Evolutionary conservation across 2,329 filamentous ascomycete genomes (phyloP).

Genomic region (Penicillium decumbens): DNA sequence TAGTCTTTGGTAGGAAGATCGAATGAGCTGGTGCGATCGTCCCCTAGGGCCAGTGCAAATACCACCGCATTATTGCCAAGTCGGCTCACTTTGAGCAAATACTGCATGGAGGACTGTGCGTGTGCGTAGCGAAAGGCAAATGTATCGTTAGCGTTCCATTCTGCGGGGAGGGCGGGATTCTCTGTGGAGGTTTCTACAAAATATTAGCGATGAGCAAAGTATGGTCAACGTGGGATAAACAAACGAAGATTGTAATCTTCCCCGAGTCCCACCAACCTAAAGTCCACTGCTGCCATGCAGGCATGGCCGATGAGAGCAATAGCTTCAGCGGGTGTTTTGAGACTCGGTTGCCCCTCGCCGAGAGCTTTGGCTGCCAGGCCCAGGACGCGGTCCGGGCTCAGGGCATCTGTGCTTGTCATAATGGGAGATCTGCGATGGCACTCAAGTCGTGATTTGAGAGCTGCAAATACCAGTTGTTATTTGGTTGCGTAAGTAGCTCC

Average conservation of each 20-base stretch:
- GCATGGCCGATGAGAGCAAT: conserved; percentile 80
- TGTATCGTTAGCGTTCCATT: conserved; percentile 72
- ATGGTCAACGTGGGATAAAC: not conserved
- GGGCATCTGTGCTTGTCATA: conserved; percentile 22
- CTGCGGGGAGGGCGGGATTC: conserved; percentile 55
- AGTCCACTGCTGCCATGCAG: conserved; percentile 73
- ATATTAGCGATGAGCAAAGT: not conserved
- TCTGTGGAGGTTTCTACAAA: conserved; percentile 28
- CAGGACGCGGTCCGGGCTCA: conserved; percentile 29
- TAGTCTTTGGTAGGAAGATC: conserved; percentile 72
- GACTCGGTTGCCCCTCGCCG: conserved; percentile 22
- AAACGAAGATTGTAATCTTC: conserved; percentile 72
- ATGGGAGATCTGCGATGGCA: not conserved
- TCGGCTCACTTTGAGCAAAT: conserved; percentile 73
- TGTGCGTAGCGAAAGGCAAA: conserved; percentile 85
- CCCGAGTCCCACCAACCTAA: conserved; percentile 74
- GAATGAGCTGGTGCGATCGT: conserved; percentile 74
- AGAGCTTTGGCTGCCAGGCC: conserved; percentile 32
- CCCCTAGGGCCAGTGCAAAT: conserved; percentile 70
- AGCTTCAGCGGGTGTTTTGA: conserved; percentile 63
- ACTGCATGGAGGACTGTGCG: conserved; percentile 76
- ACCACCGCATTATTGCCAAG: conserved; percentile 81
- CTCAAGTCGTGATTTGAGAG: not conserved
- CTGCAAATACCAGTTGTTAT: not conserved
- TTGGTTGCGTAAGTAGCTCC: not conserved